These are phyloP conservation scores for Diaporthe sp. DNA, from an alignment of 2,329 filamentous ascomycete genomes.

Conservation along the genomic window DNA sequence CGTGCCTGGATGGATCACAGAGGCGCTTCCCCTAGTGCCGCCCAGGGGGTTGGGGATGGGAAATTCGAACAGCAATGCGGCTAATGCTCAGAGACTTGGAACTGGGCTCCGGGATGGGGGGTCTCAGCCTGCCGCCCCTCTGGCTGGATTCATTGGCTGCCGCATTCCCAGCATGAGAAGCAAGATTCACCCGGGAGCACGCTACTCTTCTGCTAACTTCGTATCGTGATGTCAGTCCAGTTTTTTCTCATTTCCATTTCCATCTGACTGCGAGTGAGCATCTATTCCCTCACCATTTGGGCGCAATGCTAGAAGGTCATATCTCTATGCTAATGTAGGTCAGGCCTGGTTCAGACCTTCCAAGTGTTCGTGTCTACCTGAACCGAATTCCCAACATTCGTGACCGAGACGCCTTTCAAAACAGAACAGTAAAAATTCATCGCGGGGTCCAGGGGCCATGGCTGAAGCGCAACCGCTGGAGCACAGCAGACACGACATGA, in stretches of 20 bases:
- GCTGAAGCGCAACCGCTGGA: not conserved
- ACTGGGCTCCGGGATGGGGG: constrained; percentile 7
- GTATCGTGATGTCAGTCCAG: constrained; percentile 21
- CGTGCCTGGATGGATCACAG: constrained; percentile 11
- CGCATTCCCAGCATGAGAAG: constrained; percentile 17
- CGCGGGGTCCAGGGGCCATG: not conserved
- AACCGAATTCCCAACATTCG: constrained; percentile 19
- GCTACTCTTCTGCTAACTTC: not conserved
- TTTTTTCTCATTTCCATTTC: constrained; percentile 4
- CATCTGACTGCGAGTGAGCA: constrained; percentile 7
- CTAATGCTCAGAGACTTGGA: not conserved
- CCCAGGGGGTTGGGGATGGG: constrained; percentile 6
- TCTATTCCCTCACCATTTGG: constrained; percentile 12
- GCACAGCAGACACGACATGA: not conserved
- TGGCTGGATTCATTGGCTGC: constrained; percentile 8
- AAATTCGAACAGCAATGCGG: constrained; percentile 28
- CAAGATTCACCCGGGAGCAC: not conserved
- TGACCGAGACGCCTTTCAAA: constrained; percentile 32
- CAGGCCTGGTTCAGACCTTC: not conserved
- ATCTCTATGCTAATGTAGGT: constrained; percentile 26
- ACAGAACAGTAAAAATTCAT: not conserved
- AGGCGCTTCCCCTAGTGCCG: constrained; percentile 21
- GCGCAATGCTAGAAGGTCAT: constrained; percentile 22
- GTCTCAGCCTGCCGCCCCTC: constrained; percentile 19
- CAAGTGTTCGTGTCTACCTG: constrained; percentile 37